These are phyloP conservation scores for Acidiella bohemica DNA, from an alignment of 495 filamentous ascomycete species.

Conservation along the genomic window DNA sequence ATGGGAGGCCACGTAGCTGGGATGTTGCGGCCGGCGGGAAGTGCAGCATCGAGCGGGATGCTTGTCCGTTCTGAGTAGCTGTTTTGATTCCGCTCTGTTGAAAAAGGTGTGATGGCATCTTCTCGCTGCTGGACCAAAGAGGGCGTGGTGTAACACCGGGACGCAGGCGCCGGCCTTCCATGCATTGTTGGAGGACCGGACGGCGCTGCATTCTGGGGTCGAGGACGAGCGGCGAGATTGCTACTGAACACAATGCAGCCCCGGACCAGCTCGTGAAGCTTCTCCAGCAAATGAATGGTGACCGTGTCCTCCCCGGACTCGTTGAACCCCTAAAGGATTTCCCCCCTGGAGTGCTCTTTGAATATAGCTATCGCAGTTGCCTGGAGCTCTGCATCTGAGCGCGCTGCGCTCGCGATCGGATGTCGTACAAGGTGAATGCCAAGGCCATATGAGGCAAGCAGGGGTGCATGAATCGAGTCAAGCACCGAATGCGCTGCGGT, in stretches of 20 bases:
- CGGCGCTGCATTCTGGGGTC: not conserved
- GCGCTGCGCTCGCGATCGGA: not conserved
- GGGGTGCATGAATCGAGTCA: not conserved
- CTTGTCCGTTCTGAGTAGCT: not conserved
- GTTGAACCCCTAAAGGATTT: not conserved
- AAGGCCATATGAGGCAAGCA: slow-evolving; percentile 1
- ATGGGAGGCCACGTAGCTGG: not conserved
- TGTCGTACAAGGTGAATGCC: slow-evolving; percentile 4
- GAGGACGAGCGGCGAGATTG: no score
- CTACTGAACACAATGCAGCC: not conserved
- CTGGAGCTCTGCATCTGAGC: slow-evolving; percentile 1
- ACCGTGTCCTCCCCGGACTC: not conserved
- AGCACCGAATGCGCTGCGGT: not conserved
- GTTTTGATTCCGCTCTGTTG: not conserved
- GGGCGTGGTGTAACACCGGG: not conserved
- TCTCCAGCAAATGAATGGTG: not conserved
- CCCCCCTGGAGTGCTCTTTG: not conserved
- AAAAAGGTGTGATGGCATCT: not conserved
- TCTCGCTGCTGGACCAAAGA: not conserved
- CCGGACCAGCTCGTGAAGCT: not conserved
- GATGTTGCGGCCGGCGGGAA: not conserved
- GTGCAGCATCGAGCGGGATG: not conserved
- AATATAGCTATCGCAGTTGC: not conserved
- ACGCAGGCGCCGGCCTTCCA: not conserved
- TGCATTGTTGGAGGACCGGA: not conserved